Evolutionary conservation across 1,284 basidiomycete species (phyloP).

Genomic region (Termitomyces sp.): DNA sequence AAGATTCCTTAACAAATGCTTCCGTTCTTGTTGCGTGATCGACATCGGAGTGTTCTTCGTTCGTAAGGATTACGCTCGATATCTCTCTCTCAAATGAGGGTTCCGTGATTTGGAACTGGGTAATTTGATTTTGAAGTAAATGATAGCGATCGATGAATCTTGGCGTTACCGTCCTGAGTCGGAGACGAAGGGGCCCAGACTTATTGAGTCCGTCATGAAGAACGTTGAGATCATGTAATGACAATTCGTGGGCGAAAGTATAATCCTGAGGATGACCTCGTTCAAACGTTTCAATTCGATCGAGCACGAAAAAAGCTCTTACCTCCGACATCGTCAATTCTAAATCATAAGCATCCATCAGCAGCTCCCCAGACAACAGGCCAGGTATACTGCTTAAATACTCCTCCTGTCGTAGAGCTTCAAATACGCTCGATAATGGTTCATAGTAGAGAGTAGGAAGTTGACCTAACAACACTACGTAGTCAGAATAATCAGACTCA

Average conservation of each 20-base stretch:
- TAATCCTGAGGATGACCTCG: constrained; percentile 49
- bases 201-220: constrained; percentile 64
- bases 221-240: constrained; percentile 66
- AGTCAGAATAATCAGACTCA: constrained; percentile 17
- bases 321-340: constrained; percentile 64
- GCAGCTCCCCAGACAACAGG: constrained; percentile 53
- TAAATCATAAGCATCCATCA: constrained; percentile 64
- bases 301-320: neutral
- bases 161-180: constrained; percentile 43
- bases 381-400: constrained; percentile 40
- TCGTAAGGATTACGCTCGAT: neutral
- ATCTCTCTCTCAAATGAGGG: neutral
- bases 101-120: constrained; percentile 34
- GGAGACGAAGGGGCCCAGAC: constrained; percentile 59
- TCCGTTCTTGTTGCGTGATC: neutral
- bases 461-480: constrained; percentile 47
- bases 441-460: constrained; percentile 70
- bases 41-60: neutral
- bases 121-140: constrained; percentile 53
- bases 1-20: neutral
- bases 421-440: constrained; percentile 60
- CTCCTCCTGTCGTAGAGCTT: constrained; percentile 60
- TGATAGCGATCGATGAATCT: constrained; percentile 69
- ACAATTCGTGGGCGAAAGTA: constrained; percentile 63
- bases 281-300: neutral